Evolutionary conservation across 75 land plant genomes (phyloP).

Genomic region (Cunninghamia lanceolata): DNA sequence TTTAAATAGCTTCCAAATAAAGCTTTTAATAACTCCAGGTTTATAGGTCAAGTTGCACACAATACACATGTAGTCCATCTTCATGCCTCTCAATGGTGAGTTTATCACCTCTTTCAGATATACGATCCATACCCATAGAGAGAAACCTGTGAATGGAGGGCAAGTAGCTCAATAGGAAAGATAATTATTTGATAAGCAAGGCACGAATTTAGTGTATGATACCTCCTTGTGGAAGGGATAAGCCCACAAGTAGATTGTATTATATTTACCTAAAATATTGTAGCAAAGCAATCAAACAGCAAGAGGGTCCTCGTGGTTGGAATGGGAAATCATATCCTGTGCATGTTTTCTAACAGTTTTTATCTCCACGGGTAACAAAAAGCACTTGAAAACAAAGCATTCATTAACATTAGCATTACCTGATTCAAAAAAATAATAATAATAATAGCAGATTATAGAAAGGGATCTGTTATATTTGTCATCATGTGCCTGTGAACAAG

Average conservation of each 20-base stretch:
- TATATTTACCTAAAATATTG: too few relatives aligned
- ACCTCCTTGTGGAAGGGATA: too few relatives aligned
- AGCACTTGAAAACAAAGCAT: neutral
- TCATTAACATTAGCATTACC: neutral
- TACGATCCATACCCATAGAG: too few relatives aligned
- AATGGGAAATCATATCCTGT: neutral
- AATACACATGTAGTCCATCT: neutral
- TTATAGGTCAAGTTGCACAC: neutral
- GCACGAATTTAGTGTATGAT: too few relatives aligned
- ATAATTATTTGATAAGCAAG: too few relatives aligned
- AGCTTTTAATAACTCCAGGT: neutral
- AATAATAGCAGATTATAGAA: neutral
- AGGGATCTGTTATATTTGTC: neutral
- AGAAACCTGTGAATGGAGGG: too few relatives aligned
- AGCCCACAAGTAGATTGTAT: too few relatives aligned
- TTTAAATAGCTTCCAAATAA: neutral
- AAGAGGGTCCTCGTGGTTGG: too few relatives aligned
- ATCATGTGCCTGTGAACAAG: neutral
- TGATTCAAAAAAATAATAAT: neutral
- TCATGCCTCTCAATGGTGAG: neutral
- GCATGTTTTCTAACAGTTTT: neutral
- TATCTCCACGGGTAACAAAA: neutral
- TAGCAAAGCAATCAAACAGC: too few relatives aligned
- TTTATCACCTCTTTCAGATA: neutral
- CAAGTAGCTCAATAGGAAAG: too few relatives aligned